Conservation (phyloP, 2,329 filamentous ascomycete genomes). For the Myriosclerotinia curreyana region DNA sequence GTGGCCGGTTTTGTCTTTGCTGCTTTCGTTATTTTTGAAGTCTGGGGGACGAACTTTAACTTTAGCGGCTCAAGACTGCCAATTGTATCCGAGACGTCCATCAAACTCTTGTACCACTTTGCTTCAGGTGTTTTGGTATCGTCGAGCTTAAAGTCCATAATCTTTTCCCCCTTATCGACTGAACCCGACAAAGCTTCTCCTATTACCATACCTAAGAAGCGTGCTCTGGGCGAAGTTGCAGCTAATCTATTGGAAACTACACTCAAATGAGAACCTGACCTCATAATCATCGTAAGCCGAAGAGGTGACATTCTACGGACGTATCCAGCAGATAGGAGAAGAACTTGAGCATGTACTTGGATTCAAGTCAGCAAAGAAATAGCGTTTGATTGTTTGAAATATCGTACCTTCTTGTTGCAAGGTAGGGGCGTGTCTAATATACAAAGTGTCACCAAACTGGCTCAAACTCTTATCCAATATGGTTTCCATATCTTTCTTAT, state of each 20-base stretch:
- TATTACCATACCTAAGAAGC: constrained; percentile 84
- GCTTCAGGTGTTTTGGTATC: constrained; percentile 73
- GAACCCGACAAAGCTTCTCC: constrained; percentile 65
- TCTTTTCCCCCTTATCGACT: constrained; percentile 64
- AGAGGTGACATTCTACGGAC: constrained; percentile 64
- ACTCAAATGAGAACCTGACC: constrained; percentile 70
- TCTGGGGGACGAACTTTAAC: constrained; percentile 29
- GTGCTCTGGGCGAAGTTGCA: constrained; percentile 68
- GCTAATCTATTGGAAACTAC: constrained; percentile 82
- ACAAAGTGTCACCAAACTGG: constrained; percentile 81
- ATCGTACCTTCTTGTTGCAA: constrained; percentile 78
- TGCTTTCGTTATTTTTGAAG: constrained; percentile 24
- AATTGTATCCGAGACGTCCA: constrained; percentile 58
- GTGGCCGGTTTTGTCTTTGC: constrained; percentile 34
- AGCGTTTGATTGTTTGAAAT: constrained; percentile 23
- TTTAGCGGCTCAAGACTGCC: constrained; percentile 55
- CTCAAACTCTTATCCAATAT: constrained; percentile 66
- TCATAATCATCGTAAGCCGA: constrained; percentile 65
- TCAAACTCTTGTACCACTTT: constrained; percentile 68
- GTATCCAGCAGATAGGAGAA: constrained; percentile 76
- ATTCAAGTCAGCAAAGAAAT: constrained; percentile 28
- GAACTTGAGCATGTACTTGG: constrained; percentile 73
- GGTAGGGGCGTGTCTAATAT: constrained; percentile 80
- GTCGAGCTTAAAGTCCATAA: constrained; percentile 79
- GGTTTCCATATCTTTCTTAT: constrained; percentile 50